Base-by-base conservation (phyloP, 2,329 filamentous ascomycete species). In the Madurella mycetomatis region DNA sequence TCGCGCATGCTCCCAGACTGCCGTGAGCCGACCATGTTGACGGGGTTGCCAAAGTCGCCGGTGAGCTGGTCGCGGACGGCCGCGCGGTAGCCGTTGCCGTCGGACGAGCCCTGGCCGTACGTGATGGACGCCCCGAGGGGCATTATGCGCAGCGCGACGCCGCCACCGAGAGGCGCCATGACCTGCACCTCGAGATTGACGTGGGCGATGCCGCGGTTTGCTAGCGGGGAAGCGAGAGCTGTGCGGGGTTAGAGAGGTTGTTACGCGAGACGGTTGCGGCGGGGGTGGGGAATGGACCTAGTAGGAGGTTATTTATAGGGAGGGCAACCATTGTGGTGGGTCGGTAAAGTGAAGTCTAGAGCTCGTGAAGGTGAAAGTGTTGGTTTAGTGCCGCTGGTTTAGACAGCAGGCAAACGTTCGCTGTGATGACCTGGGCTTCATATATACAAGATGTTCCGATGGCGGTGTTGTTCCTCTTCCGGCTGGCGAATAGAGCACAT, bases 61-160 rank as follows among this genome's bases (percentile, higher is more conserved):
- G 57, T 39, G 37, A 75, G 67, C 31, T 68, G 61, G 19, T 61
- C 51, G 42, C 64, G 66, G 3, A 75, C 41, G 60, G 54, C 17
- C 62, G n/a, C 51, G 34, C 73, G 71, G 63, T 74, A 76, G 47
- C 73, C 72, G 60, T 74, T 73, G 51, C 65, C 68, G 47, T 69
- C 66, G 1, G 68, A 62, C 1, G 72, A 75, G 4, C 31, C 61
- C 9, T 59, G 37, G 46, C 74, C 73, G 44, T 62, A 70, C 9
- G 72, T 74, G 54, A 76, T 75, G 50, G 72, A 75, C 1, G 73
- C 74, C 45, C 74, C 74, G 2, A 76, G 67, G 2, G 73, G 67
- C 69, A 76, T 73, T 59, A 75, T 68, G 42, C 73, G 72, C 9
- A 76, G 66, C n/a, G 67, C 56, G 5, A 65, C 60, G 45, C 63